Base-by-base conservation (phyloP, 169 alveolate genomes). In the Babesia caballi region DNA sequence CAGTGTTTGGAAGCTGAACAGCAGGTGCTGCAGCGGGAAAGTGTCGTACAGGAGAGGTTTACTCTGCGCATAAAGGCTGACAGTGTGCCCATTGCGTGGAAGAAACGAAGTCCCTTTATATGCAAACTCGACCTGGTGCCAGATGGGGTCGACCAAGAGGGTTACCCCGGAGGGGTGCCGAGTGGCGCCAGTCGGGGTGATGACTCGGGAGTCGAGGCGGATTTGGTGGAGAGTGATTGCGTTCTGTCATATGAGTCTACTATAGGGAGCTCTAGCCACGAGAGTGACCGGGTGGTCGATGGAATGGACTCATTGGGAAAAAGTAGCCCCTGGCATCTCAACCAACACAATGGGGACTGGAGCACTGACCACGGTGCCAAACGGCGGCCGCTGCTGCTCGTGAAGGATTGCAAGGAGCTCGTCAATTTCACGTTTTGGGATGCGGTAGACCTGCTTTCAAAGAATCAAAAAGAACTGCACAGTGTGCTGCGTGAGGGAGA, bases 341-440 rank as follows among this genome's bases (percentile, higher is more conserved):
- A n/a, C n/a, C n/a, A n/a, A n/a, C n/a, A n/a, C n/a, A n/a, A n/a
- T n/a, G n/a, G n/a, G n/a, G n/a, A n/a, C n/a, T n/a, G n/a, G n/a
- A n/a, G n/a, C n/a, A n/a, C n/a, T n/a, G n/a, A n/a, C n/a, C n/a
- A n/a, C n/a, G n/a, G n/a, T n/a, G n/a, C n/a, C n/a, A n/a, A n/a
- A n/a, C n/a, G n/a, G n/a, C 44, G 44, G n/a, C 66, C 66, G 4
- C 3, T 56, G 23, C 5, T 33, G 15, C 5, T 21, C 50, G 38
- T 76, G 11, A 54, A 14, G 49, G 83, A 67, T 17, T 78, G 40
- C 21, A 78, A 78, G 76, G 52, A 51, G 23, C 65, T 78, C 3
- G 35, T 28, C 19, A 65, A 51, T 53, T 78, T 78, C 52, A 78
- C 83, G 14, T 47, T 78, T 25, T 78, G 87, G 87, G 87, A 78